A percentile compares a stretch with the other conserved stretches of the same genome.
Conservation (phyloP, 768 basidiomycete genomes). For the Lentinula detonsa region DNA sequence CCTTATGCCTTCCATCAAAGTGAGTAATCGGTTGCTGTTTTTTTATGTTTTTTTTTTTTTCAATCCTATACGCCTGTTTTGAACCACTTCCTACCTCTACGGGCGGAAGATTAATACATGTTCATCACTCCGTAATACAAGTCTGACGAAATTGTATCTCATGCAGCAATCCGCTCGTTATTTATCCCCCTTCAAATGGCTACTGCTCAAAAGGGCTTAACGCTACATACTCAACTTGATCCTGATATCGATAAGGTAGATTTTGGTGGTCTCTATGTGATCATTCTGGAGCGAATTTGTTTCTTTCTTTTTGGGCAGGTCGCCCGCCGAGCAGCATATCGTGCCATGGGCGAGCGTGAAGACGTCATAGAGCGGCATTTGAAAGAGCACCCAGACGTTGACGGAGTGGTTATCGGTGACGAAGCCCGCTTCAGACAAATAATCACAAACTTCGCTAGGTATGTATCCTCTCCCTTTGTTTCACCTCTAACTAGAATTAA, state of each 20-base stretch:
- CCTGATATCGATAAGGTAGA: slow-evolving; percentile 40
- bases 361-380: slow-evolving; percentile 24
- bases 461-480: neutral
- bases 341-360: slow-evolving; percentile 32
- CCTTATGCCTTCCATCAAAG: slow-evolving; percentile 58
- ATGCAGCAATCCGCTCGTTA: slow-evolving; percentile 42
- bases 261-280: neutral
- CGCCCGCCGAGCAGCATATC: slow-evolving; percentile 38
- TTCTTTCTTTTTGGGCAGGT: slow-evolving; percentile 25
- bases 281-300: too few species aligned
- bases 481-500: neutral
- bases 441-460: slow-evolving; percentile 64
- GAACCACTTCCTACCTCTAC: too few species aligned
- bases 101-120: neutral
- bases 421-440: slow-evolving; percentile 64
- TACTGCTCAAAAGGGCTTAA: slow-evolving; percentile 48
- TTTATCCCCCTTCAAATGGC: slow-evolving; percentile 50
- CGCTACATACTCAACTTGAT: slow-evolving; percentile 54
- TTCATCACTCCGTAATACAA: neutral
- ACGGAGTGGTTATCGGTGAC: slow-evolving; percentile 59
- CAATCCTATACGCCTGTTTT: neutral
- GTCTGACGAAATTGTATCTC: neutral
- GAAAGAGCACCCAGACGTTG: slow-evolving; percentile 21
- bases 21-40: neutral
- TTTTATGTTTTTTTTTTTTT: neutral